Conservation (phyloP, 257 asterid genomes). For the Dorcoceras hygrometricum region DNA sequence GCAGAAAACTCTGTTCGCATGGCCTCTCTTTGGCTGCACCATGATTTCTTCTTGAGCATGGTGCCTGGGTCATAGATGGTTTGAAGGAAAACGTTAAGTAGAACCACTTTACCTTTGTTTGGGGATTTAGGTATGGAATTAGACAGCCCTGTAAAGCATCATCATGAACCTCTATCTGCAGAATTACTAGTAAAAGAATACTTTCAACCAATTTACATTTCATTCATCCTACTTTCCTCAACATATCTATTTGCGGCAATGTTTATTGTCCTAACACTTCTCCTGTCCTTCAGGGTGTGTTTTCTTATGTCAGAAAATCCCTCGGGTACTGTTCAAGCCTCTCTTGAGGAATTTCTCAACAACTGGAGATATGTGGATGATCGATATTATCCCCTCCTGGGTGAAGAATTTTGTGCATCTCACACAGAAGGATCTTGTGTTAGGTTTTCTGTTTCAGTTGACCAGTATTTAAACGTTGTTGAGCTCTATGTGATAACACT, state of each 20-base stretch:
- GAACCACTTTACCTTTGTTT: neutral
- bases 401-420: constrained; percentile 30
- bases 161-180: neutral
- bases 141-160: neutral
- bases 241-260: constrained; percentile 1
- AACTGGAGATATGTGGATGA: constrained; percentile 55
- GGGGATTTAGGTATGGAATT: neutral
- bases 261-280: constrained; percentile 20
- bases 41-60: neutral
- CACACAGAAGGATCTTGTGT: constrained; percentile 31
- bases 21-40: neutral
- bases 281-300: constrained; percentile 46
- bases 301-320: constrained; percentile 59
- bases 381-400: constrained; percentile 36
- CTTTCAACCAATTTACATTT: neutral
- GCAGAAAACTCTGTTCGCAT: neutral
- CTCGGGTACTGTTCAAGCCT: constrained; percentile 43
- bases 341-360: constrained; percentile 66
- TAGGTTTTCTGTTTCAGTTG: constrained; percentile 44
- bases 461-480: constrained; percentile 60
- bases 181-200: neutral
- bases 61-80: neutral
- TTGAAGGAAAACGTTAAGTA: neutral
- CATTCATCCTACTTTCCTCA: neutral
- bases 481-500: constrained; percentile 71